phyloP scores from a whole-genome alignment of 768 basidiomycete species.

The Kwoniella mangroviensis region DNA sequence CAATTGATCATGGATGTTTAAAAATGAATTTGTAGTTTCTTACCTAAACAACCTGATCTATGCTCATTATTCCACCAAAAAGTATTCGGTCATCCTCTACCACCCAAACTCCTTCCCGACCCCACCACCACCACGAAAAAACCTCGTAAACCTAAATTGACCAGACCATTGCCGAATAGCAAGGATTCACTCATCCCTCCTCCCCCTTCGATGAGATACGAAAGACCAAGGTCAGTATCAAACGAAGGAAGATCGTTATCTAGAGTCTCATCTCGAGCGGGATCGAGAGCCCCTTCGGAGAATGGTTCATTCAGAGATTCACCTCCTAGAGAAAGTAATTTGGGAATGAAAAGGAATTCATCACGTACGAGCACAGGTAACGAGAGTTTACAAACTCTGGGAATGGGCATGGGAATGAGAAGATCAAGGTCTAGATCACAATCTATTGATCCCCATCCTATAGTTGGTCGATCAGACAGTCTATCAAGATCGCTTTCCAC shows the following conservation, averaged over 20 bases:
- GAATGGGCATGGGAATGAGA: not conserved
- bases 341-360: constrained; percentile 12
- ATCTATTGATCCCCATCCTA: constrained; percentile 19
- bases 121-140: constrained; percentile 30
- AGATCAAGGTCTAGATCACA: constrained; percentile 19
- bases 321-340: not conserved
- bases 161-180: constrained; percentile 30
- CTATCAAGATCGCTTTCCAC: not conserved
- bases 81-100: constrained; percentile 45
- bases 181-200: constrained; percentile 21
- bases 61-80: constrained; percentile 47
- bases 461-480: not conserved
- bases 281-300: constrained; percentile 21
- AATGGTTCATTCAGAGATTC: constrained; percentile 15
- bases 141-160: constrained; percentile 46
- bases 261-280: constrained; percentile 9
- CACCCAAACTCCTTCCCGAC: constrained; percentile 21
- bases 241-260: not conserved
- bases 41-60: constrained; percentile 32
- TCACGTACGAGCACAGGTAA: constrained; percentile 13
- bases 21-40: constrained; percentile 24
- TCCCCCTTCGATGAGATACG: not conserved
- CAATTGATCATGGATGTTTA: too few relatives aligned
- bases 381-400: not conserved
- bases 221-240: constrained; percentile 11